Evolutionary conservation across 2,329 filamentous ascomycete species (phyloP), one percentile per base, ranked within the genome.

Genomic region (Curvularia sp.): DNA sequence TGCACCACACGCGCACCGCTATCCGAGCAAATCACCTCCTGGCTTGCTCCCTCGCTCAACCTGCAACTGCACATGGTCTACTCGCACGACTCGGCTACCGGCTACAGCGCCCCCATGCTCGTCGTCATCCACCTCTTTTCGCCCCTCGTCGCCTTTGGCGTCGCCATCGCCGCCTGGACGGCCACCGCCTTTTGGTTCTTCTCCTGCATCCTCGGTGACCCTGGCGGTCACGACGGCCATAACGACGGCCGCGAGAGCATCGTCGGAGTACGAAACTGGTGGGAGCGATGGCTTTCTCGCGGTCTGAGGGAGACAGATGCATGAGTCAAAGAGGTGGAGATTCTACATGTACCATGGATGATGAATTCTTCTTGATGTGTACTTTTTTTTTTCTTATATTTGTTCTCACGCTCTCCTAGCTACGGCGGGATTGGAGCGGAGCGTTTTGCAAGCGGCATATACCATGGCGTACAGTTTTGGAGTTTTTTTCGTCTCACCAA

Each of bases 131-230:
- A 86, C 60, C 65, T 86, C 1, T 73, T 86, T 26, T 85, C 85
- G 3, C 85, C 86, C 1, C 67, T 88, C 39, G 73, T 87, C 49
- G 85, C 84, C 53, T 73, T 87, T 10, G 84, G 82, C 38, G 78
- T 88, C 47, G 81, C 85, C 20, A 71, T 87, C 13, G 82, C 83
- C 1, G 81, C 83, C 5, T 88, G 86, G 86, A 82, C 84, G 0
- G 81, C 85, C 0, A 86, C 84, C 1, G 83, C 80, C 20, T 89
- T 88, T 76, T 88, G 86, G 86, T 76, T 87, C 51, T 87, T 86
- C 67, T 81, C 84, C 24, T 82, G 82, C 66, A 84, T 88, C 10
- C 76, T 89, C 49, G 86, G 86, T 4, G 86, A 88, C 72, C 86
- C 86, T 30, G 85, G 86, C 54, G 84, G 84, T 41, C 83, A 82